Evolutionary conservation across 371 early-diverging fungal species (phyloP), one percentile per base, ranked within the genome.

Genomic region (Mucor mucedo): DNA sequence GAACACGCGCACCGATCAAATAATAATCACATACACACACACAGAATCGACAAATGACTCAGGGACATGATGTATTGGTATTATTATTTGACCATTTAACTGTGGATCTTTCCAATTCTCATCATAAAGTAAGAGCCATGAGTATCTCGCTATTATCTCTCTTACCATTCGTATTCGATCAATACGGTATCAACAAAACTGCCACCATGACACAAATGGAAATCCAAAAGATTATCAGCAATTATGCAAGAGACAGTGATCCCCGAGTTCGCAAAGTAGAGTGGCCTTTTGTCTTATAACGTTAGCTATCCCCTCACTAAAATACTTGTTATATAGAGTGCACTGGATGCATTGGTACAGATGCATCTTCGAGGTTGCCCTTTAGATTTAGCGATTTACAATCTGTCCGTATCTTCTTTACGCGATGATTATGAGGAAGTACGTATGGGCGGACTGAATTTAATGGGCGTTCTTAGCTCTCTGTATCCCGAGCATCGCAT

Each of bases 361-460:
- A 83, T 87, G 74, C 82, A 78, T 48, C 38, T 79, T 10, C 60
- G 81, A 29, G 85, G 84, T 4, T 82, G 76, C 55, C 75, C 79
- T 6, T 60, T 87, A 4, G 83, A 79, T 41, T 59, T 78, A 8
- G 59, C 76, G 0, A 72, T 88, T 59, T 91, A 90, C 65, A 76
- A 79, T 42, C 76, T 87, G 0, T 86, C 84, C 3, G 88, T 88
- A 11, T 69, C 73, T 5, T 82, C 87, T 0, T 70, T 89, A 28
- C 70, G 79, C 9, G 91, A 91, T 60, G 90, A 89, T 53, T 83
- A 80, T 60, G 89, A 90, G 67, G 86, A 89, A 62, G 89, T 91
- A 8, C 86, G 90, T 47, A 68, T 90, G 72, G 82, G 78, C 0
- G 89, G 88, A 1, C 73, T 88, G 4, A 84, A 87, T 64, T 67